These are phyloP conservation scores for Boletus coccyginus DNA, from an alignment of 768 basidiomycete species.

Conservation along the genomic window DNA sequence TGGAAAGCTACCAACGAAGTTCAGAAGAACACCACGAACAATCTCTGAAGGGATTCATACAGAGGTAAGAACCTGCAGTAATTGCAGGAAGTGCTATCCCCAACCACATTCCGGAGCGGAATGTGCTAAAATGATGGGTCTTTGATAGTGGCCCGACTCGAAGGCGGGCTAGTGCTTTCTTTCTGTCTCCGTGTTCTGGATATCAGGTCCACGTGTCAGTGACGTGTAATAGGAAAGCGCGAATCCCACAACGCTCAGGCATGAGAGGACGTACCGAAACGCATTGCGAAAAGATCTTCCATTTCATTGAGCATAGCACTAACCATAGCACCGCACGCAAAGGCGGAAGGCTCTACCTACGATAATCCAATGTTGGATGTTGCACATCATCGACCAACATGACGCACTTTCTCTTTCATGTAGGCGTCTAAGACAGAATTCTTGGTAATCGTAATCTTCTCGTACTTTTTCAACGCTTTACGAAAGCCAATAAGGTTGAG, in stretches of 20 bases:
- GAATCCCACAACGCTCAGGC: not conserved
- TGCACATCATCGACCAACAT: not conserved
- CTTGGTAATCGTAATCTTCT: slow-evolving; percentile 71
- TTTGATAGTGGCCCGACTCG: slow-evolving; percentile 50
- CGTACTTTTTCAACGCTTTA: slow-evolving; percentile 84
- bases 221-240: not conserved
- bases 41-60: slow-evolving; percentile 15
- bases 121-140: slow-evolving; percentile 72
- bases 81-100: slow-evolving; percentile 73
- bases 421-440: slow-evolving; percentile 78
- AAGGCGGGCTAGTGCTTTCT: slow-evolving; percentile 68
- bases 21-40: not conserved
- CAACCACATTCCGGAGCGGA: slow-evolving; percentile 68
- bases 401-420: slow-evolving; percentile 67
- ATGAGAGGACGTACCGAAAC: slow-evolving; percentile 58
- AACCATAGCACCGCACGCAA: slow-evolving; percentile 62
- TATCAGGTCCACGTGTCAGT: not conserved
- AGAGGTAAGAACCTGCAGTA: slow-evolving; percentile 60
- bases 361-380: not conserved
- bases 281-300: slow-evolving; percentile 70
- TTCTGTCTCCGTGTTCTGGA: slow-evolving; percentile 66
- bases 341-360: slow-evolving; percentile 65
- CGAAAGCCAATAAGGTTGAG: slow-evolving; percentile 89
- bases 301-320: slow-evolving; percentile 67
- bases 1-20: slow-evolving; percentile 46